These are phyloP conservation scores for Tetracladium maxilliforme DNA, from an alignment of 2,329 filamentous ascomycete genomes.

Conservation along the genomic window DNA sequence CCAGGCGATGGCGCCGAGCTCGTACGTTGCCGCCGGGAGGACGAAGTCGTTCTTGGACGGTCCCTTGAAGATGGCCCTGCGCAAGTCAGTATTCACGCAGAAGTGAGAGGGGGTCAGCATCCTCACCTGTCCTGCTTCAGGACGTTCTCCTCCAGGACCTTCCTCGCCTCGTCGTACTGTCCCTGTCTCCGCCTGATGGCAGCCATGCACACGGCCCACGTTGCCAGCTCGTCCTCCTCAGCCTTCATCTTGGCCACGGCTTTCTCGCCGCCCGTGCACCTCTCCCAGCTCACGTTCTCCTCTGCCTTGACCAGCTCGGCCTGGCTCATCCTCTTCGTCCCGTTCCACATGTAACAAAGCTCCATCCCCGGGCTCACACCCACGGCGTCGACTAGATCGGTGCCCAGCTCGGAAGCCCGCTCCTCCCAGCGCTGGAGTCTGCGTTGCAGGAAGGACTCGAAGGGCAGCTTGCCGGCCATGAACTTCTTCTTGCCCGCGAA, in stretches of 20 bases:
- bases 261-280: conserved; percentile 33
- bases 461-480: conserved; percentile 77
- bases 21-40: conserved; percentile 66
- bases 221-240: conserved; percentile 44
- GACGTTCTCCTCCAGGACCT: conserved; percentile 45
- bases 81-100: conserved; percentile 5
- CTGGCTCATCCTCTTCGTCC: conserved; percentile 63
- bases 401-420: conserved; percentile 48
- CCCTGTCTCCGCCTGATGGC: conserved; percentile 51
- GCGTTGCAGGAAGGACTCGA: conserved; percentile 71
- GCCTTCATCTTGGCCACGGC: conserved; percentile 29
- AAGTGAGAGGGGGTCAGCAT: conserved; percentile 1
- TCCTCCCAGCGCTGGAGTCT: conserved; percentile 85
- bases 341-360: conserved; percentile 92
- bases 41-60: conserved; percentile 53
- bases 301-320: conserved; percentile 50
- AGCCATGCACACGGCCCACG: conserved; percentile 51
- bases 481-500: conserved; percentile 77
- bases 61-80: conserved; percentile 39
- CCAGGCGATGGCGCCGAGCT: conserved; percentile 75
- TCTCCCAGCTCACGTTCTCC: conserved; percentile 44
- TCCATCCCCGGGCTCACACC: conserved; percentile 72
- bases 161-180: conserved; percentile 47
- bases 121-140: conserved; percentile 47
- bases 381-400: conserved; percentile 65